A percentile compares a stretch with the other conserved stretches of the same genome.
These are phyloP conservation scores for Eucalyptus cloeziana DNA, from an alignment of 345 rosid genomes.

Conservation along the genomic window DNA sequence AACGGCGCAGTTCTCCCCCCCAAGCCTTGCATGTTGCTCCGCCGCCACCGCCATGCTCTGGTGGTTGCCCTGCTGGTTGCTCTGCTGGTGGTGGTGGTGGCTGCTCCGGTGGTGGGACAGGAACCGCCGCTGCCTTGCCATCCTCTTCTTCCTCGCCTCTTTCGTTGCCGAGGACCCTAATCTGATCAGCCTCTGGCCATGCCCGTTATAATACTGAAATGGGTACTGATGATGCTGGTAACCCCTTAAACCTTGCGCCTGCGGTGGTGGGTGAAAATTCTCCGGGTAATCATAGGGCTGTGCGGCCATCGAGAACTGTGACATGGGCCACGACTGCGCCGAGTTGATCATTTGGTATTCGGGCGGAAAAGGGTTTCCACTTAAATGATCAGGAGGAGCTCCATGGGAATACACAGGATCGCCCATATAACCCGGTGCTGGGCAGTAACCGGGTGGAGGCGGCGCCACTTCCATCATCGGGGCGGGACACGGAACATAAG, in stretches of 20 bases:
- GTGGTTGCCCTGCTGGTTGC: constrained; percentile 18
- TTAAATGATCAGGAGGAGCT: not conserved
- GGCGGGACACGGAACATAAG: constrained; percentile 17
- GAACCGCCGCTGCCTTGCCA: constrained; percentile 91
- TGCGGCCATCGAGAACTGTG: constrained; percentile 28
- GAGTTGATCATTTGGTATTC: constrained; percentile 31
- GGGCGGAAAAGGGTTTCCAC: not conserved
- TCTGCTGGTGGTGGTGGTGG: constrained; percentile 15
- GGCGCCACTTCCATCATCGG: not conserved
- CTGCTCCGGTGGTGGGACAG: constrained; percentile 20
- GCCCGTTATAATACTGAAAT: constrained; percentile 28
- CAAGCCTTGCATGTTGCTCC: constrained; percentile 29
- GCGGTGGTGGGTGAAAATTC: constrained; percentile 7
- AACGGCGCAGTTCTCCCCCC: constrained; percentile 10
- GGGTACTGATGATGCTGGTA: constrained; percentile 27
- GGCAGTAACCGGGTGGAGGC: not conserved
- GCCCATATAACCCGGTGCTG: constrained; percentile 15
- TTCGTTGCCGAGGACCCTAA: constrained; percentile 77
- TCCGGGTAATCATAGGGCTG: constrained; percentile 9
- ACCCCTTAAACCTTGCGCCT: constrained; percentile 29
- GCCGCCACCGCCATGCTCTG: not conserved
- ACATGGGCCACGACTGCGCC: constrained; percentile 29
- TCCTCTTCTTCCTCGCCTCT: constrained; percentile 95
- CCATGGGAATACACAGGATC: not conserved
- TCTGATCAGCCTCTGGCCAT: constrained; percentile 33